Evolutionary conservation across 768 basidiomycete species (phyloP).

Genomic region (Candolleomyces efflorescens): DNA sequence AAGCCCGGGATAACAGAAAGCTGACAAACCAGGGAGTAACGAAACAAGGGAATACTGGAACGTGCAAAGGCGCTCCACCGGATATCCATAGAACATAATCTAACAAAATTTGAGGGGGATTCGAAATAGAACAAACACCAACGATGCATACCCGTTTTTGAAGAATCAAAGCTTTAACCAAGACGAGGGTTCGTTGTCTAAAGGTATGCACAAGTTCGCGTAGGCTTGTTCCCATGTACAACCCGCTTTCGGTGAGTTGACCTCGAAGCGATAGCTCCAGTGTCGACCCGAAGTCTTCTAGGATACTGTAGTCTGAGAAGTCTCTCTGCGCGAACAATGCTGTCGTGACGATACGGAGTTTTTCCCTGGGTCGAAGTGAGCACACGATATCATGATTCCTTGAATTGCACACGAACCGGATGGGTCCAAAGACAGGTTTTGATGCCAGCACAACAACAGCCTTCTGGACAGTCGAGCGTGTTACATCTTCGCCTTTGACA

Average conservation of each 20-base stretch:
- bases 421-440: slow-evolving; percentile 90
- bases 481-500: slow-evolving; percentile 80
- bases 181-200: slow-evolving; percentile 84
- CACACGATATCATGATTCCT: not conserved
- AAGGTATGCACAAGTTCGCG: slow-evolving; percentile 93
- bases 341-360: slow-evolving; percentile 89
- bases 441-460: slow-evolving; percentile 92
- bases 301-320: slow-evolving; percentile 80
- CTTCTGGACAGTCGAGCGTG: slow-evolving; percentile 95
- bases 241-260: slow-evolving; percentile 85
- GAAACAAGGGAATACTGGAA: slow-evolving; percentile 98
- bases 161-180: slow-evolving; percentile 92
- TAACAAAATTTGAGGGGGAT: slow-evolving; percentile 25
- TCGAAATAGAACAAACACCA: not conserved
- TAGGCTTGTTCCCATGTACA: slow-evolving; percentile 82
- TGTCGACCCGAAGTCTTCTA: slow-evolving; percentile 82
- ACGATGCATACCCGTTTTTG: slow-evolving; percentile 74
- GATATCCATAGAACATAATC: slow-evolving; percentile 97
- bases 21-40: slow-evolving; percentile 70
- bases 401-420: slow-evolving; percentile 39
- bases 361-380: slow-evolving; percentile 52
- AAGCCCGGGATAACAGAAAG: not conserved
- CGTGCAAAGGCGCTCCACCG: slow-evolving; percentile 93
- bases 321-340: slow-evolving; percentile 91
- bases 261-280: slow-evolving; percentile 71